Evolutionary conservation across 1,284 basidiomycete genomes (phyloP), one percentile per base, ranked within the genome.

Genomic region (Pulveroboletus ridleyi): DNA sequence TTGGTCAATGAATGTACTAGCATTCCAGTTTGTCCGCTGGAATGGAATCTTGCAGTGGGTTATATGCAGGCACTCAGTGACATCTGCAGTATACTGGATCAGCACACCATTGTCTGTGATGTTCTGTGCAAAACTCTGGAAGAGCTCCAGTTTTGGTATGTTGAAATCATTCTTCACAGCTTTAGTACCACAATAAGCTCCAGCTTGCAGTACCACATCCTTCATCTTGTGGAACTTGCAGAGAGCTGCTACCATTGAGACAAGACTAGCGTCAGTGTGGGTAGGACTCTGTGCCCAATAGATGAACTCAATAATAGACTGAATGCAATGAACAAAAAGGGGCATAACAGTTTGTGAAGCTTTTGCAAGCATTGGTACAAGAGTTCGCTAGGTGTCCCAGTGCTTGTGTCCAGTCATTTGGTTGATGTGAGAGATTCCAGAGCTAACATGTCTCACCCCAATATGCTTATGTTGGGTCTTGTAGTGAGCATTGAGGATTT

Each of bases 111-210:
- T 58, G 15, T 54, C 33, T 2, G 3, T 41, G 39, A 66, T 62
- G 9, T 56, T 44, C 2, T 6, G 3, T 10, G 50, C 22, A 20
- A 68, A 65, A 23, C 58, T 62, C 8, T 67, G 50, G 1, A 68
- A 8, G 7, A 68, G 56, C 18, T 68, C 54, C 1, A 68, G 53
- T 29, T 66, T 68, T 3, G 54, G 62, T 6, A 69, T 66, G 6
- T 64, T 56, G 41, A 63, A 69, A 44, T 69, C 10, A 13, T 39
- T 20, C 2, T 60, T 62, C 2, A 49, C 35, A 10, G 56, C 58
- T 2, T 47, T 63, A 20, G 59, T 41, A 22, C 62, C 66, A 17
- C 14, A 56, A 5, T 17, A 13, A 9, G 64, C 64, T 46, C 56
- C 55, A 44, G 42, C 42, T 44, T 18, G 61, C 59, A 18, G 10